Percentiles rank a stretch among this genome's conserved stretches.
Evolutionary conservation across 768 basidiomycete species (phyloP).

Genomic region (Termitomyces heimii): DNA sequence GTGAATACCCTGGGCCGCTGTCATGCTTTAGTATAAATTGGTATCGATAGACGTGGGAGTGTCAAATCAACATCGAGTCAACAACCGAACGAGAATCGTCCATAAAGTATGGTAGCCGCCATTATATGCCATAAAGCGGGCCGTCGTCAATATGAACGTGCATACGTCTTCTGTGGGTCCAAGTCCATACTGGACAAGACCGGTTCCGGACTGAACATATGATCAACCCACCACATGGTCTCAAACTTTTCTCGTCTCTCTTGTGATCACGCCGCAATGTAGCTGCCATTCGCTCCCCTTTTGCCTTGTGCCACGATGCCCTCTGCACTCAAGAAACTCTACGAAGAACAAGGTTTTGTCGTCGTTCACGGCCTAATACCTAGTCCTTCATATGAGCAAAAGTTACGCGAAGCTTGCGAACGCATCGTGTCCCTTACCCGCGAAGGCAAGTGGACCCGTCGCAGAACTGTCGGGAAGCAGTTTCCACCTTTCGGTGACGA

Average conservation of each 20-base stretch:
- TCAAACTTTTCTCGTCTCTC: not conserved
- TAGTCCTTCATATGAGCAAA: constrained; percentile 22
- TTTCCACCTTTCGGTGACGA: constrained; percentile 66
- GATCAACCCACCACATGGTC: not conserved
- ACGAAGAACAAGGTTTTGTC: constrained; percentile 63
- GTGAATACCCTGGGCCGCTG: not conserved
- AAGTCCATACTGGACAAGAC: not conserved
- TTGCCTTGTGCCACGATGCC: constrained; percentile 10
- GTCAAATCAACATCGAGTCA: not conserved
- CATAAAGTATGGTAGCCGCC: no score
- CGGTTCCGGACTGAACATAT: not conserved
- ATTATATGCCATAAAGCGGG: not conserved
- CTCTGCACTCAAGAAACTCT: constrained; percentile 35
- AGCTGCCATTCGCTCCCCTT: not conserved
- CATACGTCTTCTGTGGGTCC: not conserved
- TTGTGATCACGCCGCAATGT: not conserved
- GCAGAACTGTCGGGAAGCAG: constrained; percentile 71
- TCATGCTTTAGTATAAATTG: not conserved
- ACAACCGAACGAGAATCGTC: not conserved
- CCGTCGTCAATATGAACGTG: not conserved
- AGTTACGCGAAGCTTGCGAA: constrained; percentile 45
- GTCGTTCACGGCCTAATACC: constrained; percentile 52
- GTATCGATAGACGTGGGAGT: not conserved
- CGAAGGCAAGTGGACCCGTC: constrained; percentile 53
- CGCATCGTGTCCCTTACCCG: constrained; percentile 49